phyloP scores from a whole-genome alignment of 176 grass and related monocot species.

The Bolboschoenus planiculmis region DNA sequence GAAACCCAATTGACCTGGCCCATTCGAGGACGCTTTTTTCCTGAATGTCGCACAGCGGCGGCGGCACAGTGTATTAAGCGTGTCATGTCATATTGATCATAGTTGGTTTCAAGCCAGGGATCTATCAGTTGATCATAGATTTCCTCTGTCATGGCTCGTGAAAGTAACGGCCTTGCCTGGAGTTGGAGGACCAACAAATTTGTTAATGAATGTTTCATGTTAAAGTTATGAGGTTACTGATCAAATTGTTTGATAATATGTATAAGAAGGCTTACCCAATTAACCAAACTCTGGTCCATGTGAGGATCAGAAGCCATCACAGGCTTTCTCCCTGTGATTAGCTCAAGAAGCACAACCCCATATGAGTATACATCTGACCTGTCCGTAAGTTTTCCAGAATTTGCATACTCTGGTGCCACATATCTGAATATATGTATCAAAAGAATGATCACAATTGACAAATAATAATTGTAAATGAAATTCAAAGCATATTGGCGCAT shows the following conservation, averaged over 20 bases:
- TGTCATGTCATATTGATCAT: constrained; percentile 61
- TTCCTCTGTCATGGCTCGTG: constrained; percentile 35
- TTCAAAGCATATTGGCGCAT: neutral
- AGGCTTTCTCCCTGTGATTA: constrained; percentile 69
- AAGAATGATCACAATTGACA: neutral
- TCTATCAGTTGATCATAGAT: constrained; percentile 60
- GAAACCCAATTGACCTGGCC: constrained; percentile 33
- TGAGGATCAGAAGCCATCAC: constrained; percentile 30
- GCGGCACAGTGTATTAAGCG: constrained; percentile 64
- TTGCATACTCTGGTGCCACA: constrained; percentile 70
- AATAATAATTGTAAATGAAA: neutral
- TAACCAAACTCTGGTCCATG: constrained; percentile 34
- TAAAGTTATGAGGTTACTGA: neutral
- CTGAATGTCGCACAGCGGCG: constrained; percentile 58
- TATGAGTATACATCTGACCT: constrained; percentile 85
- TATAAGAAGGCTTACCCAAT: constrained; percentile 48
- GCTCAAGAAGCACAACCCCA: constrained; percentile 78
- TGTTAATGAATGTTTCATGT: neutral
- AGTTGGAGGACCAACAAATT: constrained; percentile 28
- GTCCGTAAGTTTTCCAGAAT: constrained; percentile 63
- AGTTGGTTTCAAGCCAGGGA: constrained; percentile 39
- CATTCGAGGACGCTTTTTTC: constrained; percentile 67
- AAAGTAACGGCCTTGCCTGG: constrained; percentile 61
- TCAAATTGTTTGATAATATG: neutral
- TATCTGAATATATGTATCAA: constrained; percentile 43